Percentiles rank a stretch among this genome's conserved stretches.
Evolutionary conservation across 2,329 filamentous ascomycete genomes (phyloP).

Genomic region (Xylogone sp.): DNA sequence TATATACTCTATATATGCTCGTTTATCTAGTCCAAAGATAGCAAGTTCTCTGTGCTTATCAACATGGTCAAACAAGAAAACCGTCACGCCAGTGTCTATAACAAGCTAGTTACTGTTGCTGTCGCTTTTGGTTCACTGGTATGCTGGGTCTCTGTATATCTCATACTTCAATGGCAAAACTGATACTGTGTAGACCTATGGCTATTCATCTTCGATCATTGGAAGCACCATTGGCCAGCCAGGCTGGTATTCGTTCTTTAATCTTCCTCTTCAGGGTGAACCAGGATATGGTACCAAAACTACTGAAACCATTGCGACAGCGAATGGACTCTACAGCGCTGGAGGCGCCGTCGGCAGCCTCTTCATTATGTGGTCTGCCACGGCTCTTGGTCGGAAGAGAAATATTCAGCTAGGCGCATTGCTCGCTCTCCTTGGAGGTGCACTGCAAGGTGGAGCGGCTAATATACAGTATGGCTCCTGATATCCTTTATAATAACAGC

Average conservation of each 20-base stretch:
- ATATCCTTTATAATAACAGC: not conserved
- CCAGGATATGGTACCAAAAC: constrained; percentile 41
- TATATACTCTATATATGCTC: too few species aligned
- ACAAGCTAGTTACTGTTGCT: constrained; percentile 33
- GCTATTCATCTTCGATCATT: constrained; percentile 47
- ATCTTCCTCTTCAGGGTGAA: constrained; percentile 38
- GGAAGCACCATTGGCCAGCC: constrained; percentile 49
- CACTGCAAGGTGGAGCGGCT: constrained; percentile 41
- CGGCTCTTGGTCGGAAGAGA: constrained; percentile 37
- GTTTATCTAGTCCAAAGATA: too few species aligned
- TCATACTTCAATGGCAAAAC: too few species aligned
- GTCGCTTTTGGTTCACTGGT: constrained; percentile 36
- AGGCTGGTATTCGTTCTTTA: constrained; percentile 47
- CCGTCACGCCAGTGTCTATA: constrained; percentile 30
- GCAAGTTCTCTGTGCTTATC: not conserved
- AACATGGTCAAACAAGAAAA: not conserved
- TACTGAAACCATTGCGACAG: constrained; percentile 42
- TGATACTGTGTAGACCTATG: constrained; percentile 46
- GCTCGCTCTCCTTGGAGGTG: constrained; percentile 41
- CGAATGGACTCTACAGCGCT: constrained; percentile 45
- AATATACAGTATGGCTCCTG: constrained; percentile 33
- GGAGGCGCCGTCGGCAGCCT: constrained; percentile 43
- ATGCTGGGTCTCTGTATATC: constrained; percentile 8
- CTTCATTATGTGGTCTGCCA: constrained; percentile 46
- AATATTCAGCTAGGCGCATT: constrained; percentile 43